Conservation (phyloP, 2,329 filamentous ascomycete species). For the Botryosphaeria dothidea region DNA sequence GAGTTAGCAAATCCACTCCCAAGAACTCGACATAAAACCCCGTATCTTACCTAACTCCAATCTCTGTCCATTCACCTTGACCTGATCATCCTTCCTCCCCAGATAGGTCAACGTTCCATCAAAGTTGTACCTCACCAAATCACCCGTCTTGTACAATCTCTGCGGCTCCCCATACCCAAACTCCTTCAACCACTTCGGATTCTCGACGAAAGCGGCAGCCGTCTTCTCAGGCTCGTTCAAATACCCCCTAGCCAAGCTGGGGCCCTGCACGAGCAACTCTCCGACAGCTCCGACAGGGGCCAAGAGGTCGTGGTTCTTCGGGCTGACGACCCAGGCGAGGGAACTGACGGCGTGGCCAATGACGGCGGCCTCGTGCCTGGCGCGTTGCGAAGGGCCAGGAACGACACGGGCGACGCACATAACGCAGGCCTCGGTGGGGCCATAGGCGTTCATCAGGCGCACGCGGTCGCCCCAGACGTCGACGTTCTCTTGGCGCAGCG, state of each 20-base stretch:
- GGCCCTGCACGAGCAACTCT: constrained; percentile 63
- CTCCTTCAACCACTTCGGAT: constrained; percentile 27
- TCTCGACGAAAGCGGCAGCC: constrained; percentile 34
- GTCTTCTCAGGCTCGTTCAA: constrained; percentile 22
- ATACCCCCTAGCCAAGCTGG: constrained; percentile 45
- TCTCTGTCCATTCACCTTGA: constrained; percentile 35
- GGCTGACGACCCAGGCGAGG: constrained; percentile 33
- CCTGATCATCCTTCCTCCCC: constrained; percentile 58
- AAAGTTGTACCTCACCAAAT: constrained; percentile 26
- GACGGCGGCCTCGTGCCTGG: background rate
- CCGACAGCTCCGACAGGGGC: constrained; percentile 39
- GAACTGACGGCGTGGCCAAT: constrained; percentile 22
- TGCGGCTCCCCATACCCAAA: constrained; percentile 43
- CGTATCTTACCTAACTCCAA: constrained; percentile 41
- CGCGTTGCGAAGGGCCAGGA: no score
- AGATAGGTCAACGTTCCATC: constrained; percentile 51
- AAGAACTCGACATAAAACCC: constrained; percentile 40
- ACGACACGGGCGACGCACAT: constrained; percentile 22
- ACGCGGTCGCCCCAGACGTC: constrained; percentile 21
- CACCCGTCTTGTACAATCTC: constrained; percentile 15
- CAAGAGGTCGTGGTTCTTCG: constrained; percentile 29
- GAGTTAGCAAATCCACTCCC: no score
- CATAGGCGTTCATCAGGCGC: background rate
- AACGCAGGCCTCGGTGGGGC: background rate
- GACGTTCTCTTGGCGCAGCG: constrained; percentile 22